phyloP scores from a whole-genome alignment of 2,329 filamentous ascomycete species.

The Coleophoma crateriformis region DNA sequence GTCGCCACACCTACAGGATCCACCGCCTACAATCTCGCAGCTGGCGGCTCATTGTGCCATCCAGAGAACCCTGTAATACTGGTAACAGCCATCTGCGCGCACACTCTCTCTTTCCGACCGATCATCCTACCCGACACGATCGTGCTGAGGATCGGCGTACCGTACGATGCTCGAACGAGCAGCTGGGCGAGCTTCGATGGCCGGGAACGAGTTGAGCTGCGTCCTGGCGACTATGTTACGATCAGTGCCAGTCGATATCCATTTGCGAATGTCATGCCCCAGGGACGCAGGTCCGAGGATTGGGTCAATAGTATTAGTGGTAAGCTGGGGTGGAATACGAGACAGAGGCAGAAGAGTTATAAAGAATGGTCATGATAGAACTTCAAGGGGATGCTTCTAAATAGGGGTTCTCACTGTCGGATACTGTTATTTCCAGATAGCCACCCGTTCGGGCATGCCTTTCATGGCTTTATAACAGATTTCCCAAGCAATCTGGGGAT shows the following conservation, averaged over 20 bases:
- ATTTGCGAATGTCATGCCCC: slow-evolving; percentile 70
- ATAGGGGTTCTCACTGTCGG: no score
- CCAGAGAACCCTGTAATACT: slow-evolving; percentile 96
- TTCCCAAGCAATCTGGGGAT: no score
- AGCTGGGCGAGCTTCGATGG: slow-evolving; percentile 99
- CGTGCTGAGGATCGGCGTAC: slow-evolving; percentile 87
- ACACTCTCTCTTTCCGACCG: slow-evolving; percentile 92
- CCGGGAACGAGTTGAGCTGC: slow-evolving; percentile 75
- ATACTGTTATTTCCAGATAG: no score
- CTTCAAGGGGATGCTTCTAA: no score
- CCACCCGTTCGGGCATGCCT: no score
- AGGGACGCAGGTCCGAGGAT: slow-evolving; percentile 66
- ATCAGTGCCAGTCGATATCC: slow-evolving; percentile 77
- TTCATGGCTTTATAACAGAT: no score
- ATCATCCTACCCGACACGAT: slow-evolving; percentile 96
- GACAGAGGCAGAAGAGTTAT: slow-evolving; percentile 68
- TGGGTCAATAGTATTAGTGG: slow-evolving; percentile 78
- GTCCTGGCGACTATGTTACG: slow-evolving; percentile 77
- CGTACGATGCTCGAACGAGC: slow-evolving; percentile 81
- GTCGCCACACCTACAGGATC: slow-evolving; percentile 92
- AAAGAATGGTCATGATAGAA: slow-evolving; percentile 27
- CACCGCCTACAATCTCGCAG: slow-evolving; percentile 92
- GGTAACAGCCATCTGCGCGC: slow-evolving; percentile 88
- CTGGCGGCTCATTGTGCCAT: slow-evolving; percentile 91
- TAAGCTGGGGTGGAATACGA: slow-evolving; percentile 76